These are phyloP conservation scores for Trichoderma simmonsii DNA, from an alignment of 2,329 filamentous ascomycete species.

Conservation along the genomic window DNA sequence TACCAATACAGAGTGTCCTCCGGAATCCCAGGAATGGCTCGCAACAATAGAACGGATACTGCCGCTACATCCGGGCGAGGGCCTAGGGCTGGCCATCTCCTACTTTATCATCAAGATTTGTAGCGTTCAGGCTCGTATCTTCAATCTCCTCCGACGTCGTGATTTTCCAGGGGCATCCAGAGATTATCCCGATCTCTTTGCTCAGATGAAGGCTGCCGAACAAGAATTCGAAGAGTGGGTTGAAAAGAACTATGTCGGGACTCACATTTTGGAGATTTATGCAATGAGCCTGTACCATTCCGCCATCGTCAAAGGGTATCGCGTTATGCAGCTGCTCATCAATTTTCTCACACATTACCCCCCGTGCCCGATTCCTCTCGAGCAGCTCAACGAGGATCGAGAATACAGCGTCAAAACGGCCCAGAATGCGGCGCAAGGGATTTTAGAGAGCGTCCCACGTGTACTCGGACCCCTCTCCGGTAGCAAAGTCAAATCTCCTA, in stretches of 20 bases:
- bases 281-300: conserved; percentile 34
- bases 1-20: conserved; percentile 32
- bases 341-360: conserved; percentile 37
- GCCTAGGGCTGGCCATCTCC: conserved; percentile 28
- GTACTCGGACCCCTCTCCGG: conserved; percentile 27
- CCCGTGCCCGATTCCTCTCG: conserved; percentile 24
- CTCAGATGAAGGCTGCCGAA: conserved; percentile 28
- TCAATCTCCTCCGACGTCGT: conserved; percentile 26
- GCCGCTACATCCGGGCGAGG: conserved; percentile 27
- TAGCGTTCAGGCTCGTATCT: conserved; percentile 28
- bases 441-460: conserved; percentile 29
- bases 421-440: conserved; percentile 28
- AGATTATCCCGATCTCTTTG: conserved; percentile 28
- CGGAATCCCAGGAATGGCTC: conserved; percentile 38
- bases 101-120: conserved; percentile 30
- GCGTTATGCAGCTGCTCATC: conserved; percentile 31
- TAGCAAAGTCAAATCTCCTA: conserved; percentile 30
- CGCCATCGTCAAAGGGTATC: conserved; percentile 35
- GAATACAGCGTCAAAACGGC: conserved; percentile 28
- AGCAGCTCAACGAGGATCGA: conserved; percentile 30
- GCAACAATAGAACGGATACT: conserved; percentile 28
- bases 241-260: conserved; percentile 4
- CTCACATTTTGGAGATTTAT: conserved; percentile 28
- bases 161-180: conserved; percentile 30
- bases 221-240: conserved; percentile 23